Conservation (phyloP, 1,284 basidiomycete genomes). For the Neonothopanus nambi region DNA sequence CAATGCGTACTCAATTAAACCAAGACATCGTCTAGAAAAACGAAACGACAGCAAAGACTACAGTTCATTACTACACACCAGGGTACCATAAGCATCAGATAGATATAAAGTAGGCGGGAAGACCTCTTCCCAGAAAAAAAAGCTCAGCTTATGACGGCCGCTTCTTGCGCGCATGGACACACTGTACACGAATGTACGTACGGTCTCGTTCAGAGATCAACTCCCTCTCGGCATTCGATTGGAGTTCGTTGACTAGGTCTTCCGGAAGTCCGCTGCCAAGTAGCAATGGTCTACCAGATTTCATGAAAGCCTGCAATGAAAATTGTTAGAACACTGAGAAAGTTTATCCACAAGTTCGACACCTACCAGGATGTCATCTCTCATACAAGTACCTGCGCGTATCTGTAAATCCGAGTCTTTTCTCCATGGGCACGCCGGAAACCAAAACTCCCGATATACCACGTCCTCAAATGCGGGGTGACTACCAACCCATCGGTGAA, state of each 20-base stretch:
- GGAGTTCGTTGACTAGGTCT: slow-evolving; percentile 50
- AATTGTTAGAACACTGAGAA: neutral
- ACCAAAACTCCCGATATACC: slow-evolving; percentile 55
- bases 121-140: neutral
- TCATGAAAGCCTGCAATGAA: slow-evolving; percentile 55
- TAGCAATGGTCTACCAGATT: slow-evolving; percentile 64
- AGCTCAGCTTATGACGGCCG: slow-evolving; percentile 6
- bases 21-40: neutral
- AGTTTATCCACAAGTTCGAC: slow-evolving; percentile 10
- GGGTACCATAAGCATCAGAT: neutral
- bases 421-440: slow-evolving; percentile 55
- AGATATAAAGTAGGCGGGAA: neutral
- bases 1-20: too few species aligned
- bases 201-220: slow-evolving; percentile 46
- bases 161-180: slow-evolving; percentile 59
- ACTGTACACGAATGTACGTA: slow-evolving; percentile 55
- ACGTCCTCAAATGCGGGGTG: slow-evolving; percentile 58
- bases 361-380: slow-evolving; percentile 40
- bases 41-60: neutral
- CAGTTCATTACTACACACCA: too few species aligned
- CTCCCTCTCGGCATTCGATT: slow-evolving; percentile 50
- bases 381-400: slow-evolving; percentile 33
- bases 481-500: slow-evolving; percentile 51
- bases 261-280: slow-evolving; percentile 60
- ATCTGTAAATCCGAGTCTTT: slow-evolving; percentile 26